Conservation (phyloP, 2,329 filamentous ascomycete species). For the Zymoseptoria passerinii region DNA sequence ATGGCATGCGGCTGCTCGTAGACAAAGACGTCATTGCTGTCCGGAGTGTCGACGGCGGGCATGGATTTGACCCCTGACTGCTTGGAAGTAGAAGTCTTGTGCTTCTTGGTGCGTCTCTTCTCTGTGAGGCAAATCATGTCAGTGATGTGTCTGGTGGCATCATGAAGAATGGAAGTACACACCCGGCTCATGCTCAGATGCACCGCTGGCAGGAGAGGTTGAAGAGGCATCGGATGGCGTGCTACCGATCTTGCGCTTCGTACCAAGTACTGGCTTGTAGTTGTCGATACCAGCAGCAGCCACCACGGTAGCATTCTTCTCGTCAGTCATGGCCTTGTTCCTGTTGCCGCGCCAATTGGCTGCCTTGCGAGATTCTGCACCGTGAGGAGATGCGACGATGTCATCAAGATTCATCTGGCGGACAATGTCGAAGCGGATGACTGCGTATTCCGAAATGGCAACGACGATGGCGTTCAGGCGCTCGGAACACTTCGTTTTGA, state of each 20-base stretch:
- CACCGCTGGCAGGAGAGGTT: not conserved
- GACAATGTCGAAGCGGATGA: constrained; percentile 14
- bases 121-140: not conserved
- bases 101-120: not conserved
- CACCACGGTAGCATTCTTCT: constrained; percentile 6
- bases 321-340: constrained; percentile 9
- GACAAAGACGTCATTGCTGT: not conserved
- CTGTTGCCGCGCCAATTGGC: constrained; percentile 12
- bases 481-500: constrained; percentile 7
- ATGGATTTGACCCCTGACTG: not conserved
- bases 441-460: constrained; percentile 8
- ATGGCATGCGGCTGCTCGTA: not conserved
- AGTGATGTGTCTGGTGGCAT: not conserved
- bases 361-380: constrained; percentile 10
- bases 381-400: constrained; percentile 8
- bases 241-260: constrained; percentile 6
- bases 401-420: constrained; percentile 11
- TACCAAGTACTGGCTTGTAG: constrained; percentile 9
- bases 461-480: constrained; percentile 7
- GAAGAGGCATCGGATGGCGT: not conserved
- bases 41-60: not conserved
- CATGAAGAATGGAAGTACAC: not conserved
- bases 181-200: not conserved
- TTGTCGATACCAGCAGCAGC: constrained; percentile 1
- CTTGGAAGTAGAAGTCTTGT: not conserved